These are phyloP conservation scores for Talaromyces sp. DNA, from an alignment of 2,329 filamentous ascomycete genomes.

Conservation along the genomic window DNA sequence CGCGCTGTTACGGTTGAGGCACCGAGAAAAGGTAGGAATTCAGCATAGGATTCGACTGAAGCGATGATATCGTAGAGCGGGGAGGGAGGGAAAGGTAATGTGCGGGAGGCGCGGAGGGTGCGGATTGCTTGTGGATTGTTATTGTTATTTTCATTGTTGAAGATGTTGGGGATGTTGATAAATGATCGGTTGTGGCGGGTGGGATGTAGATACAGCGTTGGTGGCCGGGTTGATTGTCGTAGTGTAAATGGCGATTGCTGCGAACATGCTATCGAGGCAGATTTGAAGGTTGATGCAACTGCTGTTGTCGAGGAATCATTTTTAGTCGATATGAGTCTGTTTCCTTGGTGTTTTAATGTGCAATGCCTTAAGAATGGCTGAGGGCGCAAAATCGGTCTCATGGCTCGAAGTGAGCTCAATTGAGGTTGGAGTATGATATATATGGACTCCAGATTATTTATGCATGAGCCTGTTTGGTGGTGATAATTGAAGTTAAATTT, in stretches of 20 bases:
- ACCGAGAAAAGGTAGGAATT: constrained; percentile 90
- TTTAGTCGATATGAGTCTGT: background rate
- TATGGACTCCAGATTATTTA: background rate
- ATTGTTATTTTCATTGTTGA: constrained; percentile 23
- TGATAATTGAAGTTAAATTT: no score
- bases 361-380: background rate
- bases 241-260: background rate
- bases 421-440: background rate
- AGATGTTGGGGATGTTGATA: constrained; percentile 16
- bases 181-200: constrained; percentile 8
- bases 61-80: constrained; percentile 81
- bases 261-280: background rate
- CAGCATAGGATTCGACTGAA: constrained; percentile 78
- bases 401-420: background rate
- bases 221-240: background rate
- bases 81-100: constrained; percentile 67
- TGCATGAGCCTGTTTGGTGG: background rate
- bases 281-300: background rate
- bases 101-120: constrained; percentile 68
- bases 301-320: background rate
- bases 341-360: background rate
- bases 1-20: constrained; percentile 72
- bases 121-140: constrained; percentile 51
- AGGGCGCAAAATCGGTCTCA: background rate
- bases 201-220: background rate